A percentile compares a stretch with the other conserved stretches of the same genome.
phyloP scores from a whole-genome alignment of 2,329 filamentous ascomycete species.

The Akanthomyces uredinophilus region DNA sequence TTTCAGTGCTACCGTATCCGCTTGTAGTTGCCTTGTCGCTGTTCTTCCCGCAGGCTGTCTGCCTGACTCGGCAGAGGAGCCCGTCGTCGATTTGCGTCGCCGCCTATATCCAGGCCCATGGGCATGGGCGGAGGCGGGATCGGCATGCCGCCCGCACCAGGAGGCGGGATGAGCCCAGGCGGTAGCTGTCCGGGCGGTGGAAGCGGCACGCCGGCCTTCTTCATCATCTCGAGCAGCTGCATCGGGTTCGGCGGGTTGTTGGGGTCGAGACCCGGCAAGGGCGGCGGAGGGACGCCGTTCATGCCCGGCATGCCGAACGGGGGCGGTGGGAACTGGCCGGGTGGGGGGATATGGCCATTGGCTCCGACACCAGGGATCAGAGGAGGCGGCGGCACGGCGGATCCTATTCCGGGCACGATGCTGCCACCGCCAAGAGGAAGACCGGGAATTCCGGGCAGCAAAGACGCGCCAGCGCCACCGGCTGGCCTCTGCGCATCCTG shows the following conservation, averaged over 20 bases:
- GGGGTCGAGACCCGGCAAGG: slow-evolving; percentile 48
- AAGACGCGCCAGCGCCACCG: slow-evolving; percentile 25
- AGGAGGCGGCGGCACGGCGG: slow-evolving; percentile 36
- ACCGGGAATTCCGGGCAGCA: slow-evolving; percentile 53
- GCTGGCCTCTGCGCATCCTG: slow-evolving; percentile 61
- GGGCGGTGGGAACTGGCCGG: slow-evolving; percentile 42
- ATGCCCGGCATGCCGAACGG: slow-evolving; percentile 49
- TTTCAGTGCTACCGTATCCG: background rate
- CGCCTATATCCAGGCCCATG: slow-evolving; percentile 30
- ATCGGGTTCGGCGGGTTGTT: slow-evolving; percentile 57
- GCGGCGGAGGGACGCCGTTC: slow-evolving; percentile 47
- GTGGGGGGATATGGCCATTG: slow-evolving; percentile 38
- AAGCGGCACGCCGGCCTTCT: slow-evolving; percentile 57
- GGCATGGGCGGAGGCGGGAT: slow-evolving; percentile 37
- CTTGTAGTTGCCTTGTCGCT: slow-evolving; percentile 60
- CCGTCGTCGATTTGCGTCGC: slow-evolving; percentile 38
- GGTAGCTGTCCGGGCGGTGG: slow-evolving; percentile 47
- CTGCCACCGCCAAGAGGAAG: slow-evolving; percentile 39
- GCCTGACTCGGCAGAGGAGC: slow-evolving; percentile 78
- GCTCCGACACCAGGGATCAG: slow-evolving; percentile 47
- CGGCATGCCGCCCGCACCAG: slow-evolving; percentile 29
- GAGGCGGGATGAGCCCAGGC: slow-evolving; percentile 41
- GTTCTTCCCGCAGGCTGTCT: slow-evolving; percentile 74
- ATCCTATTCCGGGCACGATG: slow-evolving; percentile 37
- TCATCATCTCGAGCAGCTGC: slow-evolving; percentile 59